Evolutionary conservation across 768 basidiomycete species (phyloP).

Genomic region (Naematelia aurantialba): DNA sequence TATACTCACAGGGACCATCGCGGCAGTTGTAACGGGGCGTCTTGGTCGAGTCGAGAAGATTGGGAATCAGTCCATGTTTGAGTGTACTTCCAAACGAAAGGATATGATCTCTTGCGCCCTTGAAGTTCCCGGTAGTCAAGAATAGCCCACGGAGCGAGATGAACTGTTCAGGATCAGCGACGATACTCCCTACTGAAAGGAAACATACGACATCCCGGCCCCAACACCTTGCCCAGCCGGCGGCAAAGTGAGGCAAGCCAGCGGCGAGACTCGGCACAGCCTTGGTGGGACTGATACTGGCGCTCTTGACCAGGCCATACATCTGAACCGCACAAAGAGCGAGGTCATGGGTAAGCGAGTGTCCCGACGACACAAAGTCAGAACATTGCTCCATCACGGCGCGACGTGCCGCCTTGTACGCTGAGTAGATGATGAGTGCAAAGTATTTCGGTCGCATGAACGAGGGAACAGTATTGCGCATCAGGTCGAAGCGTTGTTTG

Average conservation of each 20-base stretch:
- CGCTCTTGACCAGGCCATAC: slow-evolving; percentile 84
- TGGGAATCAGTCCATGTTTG: slow-evolving; percentile 95
- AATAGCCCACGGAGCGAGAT: slow-evolving; percentile 91
- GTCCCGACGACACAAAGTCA: slow-evolving; percentile 78
- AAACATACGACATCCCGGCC: slow-evolving; percentile 61
- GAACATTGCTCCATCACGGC: slow-evolving; percentile 82
- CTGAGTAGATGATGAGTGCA: slow-evolving; percentile 80
- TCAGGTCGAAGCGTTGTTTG: slow-evolving; percentile 75
- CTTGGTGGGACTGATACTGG: slow-evolving; percentile 67
- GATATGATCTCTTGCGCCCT: slow-evolving; percentile 79
- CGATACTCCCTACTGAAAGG: slow-evolving; percentile 1
- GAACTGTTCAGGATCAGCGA: slow-evolving; percentile 54
- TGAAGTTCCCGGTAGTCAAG: slow-evolving; percentile 71
- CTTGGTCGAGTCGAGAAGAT: slow-evolving; percentile 82
- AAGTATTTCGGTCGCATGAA: slow-evolving; percentile 97
- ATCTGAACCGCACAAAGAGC: slow-evolving; percentile 69
- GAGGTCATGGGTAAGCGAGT: slow-evolving; percentile 83
- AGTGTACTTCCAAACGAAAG: slow-evolving; percentile 86
- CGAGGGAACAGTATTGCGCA: slow-evolving; percentile 69
- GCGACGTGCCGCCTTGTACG: slow-evolving; percentile 84
- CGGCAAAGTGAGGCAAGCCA: slow-evolving; percentile 87
- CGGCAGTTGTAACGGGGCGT: slow-evolving; percentile 89
- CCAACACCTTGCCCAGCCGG: slow-evolving; percentile 96
- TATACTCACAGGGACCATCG: slow-evolving; percentile 73
- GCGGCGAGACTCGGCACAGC: slow-evolving; percentile 81